Percentiles rank a stretch among this genome's conserved stretches.
These are phyloP conservation scores for Saccharomycopsis malanga DNA, from an alignment of 805 yeast genomes.

Conservation along the genomic window DNA sequence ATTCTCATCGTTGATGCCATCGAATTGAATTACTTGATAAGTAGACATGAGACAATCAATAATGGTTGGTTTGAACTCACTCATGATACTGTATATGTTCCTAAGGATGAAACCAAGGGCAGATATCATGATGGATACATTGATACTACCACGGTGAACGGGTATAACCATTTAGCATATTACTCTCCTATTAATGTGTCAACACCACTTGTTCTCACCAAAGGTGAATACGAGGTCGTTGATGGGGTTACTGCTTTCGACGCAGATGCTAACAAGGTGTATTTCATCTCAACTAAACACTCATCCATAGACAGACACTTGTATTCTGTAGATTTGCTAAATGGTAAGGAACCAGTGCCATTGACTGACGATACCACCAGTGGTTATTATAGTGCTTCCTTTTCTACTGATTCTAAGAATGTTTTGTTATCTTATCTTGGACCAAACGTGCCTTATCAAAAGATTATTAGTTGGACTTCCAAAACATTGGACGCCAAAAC, in stretches of 20 bases:
- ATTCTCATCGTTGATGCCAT: constrained; percentile 47
- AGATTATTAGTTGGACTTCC: constrained; percentile 44
- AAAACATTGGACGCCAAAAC: background rate
- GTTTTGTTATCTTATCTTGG: constrained; percentile 67
- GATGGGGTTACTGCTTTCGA: constrained; percentile 63
- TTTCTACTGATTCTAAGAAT: constrained; percentile 73
- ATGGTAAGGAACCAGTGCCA: constrained; percentile 32
- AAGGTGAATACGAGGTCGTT: constrained; percentile 89
- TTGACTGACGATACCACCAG: constrained; percentile 47
- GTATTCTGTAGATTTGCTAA: constrained; percentile 46
- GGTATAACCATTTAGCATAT: constrained; percentile 73
- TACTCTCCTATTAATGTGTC: constrained; percentile 62
- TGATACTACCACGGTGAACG: constrained; percentile 62
- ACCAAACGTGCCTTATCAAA: constrained; percentile 75
- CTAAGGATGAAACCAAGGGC: constrained; percentile 37
- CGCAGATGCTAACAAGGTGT: constrained; percentile 40
- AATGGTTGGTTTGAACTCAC: constrained; percentile 73
- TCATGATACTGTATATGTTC: constrained; percentile 54
- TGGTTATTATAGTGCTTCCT: constrained; percentile 66
- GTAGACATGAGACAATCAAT: constrained; percentile 39
- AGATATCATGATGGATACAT: constrained; percentile 64
- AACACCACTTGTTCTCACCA: constrained; percentile 51
- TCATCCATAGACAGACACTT: constrained; percentile 55
- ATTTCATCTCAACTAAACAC: constrained; percentile 51
- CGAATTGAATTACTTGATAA: constrained; percentile 31